Percentiles rank a stretch among this genome's conserved stretches.
These are phyloP conservation scores for Trichoderma endophyticum DNA, from an alignment of 2,329 filamentous ascomycete species.

Conservation along the genomic window DNA sequence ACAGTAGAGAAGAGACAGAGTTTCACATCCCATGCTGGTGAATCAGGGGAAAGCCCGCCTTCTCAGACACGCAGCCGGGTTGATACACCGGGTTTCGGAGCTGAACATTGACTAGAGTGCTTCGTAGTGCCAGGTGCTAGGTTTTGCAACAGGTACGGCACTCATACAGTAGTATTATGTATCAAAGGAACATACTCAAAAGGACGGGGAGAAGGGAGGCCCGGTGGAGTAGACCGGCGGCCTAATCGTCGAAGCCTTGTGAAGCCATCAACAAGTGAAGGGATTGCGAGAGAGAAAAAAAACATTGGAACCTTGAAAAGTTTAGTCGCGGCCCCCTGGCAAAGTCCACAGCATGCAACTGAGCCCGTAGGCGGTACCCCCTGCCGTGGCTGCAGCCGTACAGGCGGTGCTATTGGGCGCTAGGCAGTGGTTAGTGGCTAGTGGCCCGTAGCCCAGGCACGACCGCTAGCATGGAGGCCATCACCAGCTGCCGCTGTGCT, in stretches of 20 bases:
- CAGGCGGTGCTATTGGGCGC: neutral
- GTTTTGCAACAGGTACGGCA: neutral
- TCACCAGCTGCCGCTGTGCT: neutral
- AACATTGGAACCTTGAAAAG: neutral
- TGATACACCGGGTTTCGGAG: neutral
- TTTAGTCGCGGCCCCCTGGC: constrained; percentile 1
- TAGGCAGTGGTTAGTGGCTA: neutral
- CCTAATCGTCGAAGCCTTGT: neutral
- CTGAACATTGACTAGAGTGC: neutral
- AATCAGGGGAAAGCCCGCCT: constrained; percentile 4
- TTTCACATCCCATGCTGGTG: neutral
- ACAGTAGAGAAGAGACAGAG: neutral
- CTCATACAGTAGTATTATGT: no score
- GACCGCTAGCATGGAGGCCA: neutral
- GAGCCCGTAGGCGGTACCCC: constrained; percentile 2
- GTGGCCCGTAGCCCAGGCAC: neutral
- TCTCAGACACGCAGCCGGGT: constrained; percentile 1
- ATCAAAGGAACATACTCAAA: neutral
- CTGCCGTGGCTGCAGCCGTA: constrained; percentile 3
- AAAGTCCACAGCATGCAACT: neutral
- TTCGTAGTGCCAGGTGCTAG: neutral
- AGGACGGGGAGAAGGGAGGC: neutral
- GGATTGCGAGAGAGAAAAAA: neutral
- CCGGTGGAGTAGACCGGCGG: neutral
- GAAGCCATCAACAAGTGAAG: neutral